Evolutionary conservation across 2,329 filamentous ascomycete species (phyloP), one percentile per base, ranked within the genome.

Genomic region (Neonectria ditissima): DNA sequence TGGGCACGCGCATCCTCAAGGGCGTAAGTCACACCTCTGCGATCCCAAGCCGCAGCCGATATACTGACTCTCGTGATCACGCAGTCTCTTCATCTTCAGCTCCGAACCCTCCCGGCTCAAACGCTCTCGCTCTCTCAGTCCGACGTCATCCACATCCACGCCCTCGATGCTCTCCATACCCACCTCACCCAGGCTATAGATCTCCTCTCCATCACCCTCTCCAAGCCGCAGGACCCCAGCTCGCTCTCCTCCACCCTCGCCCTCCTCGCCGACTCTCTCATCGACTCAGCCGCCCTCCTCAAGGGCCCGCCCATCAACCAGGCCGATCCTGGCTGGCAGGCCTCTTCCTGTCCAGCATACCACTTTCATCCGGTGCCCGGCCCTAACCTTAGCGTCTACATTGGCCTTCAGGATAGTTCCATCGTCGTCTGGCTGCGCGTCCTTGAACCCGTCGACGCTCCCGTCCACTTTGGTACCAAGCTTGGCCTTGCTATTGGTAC

Each of bases 1-100:
- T 97, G 37, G 96, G 96, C 41, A 93, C 93, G n/a, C 89, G 91
- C 55, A 91, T 99, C 67, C 91, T 97, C 67, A 97, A 97, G 78
- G 95, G 94, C 69, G 92, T 94, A 83, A 72, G 90, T 45, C 32
- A 24, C 28, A 13, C 22, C 22, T 55, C 22, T 16, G 20, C n/a
- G 85, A 6, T 5, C 30, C n/a, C 52, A 43, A 18, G 22, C 11
- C 16, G 22, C 47, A 13, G 22, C 48, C 45, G 20, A 11, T n/a
- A 11, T 13, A 9, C 32, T 51, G 18, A 39, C 28, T 59, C 59
- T 39, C 44, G 41, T 34, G 24, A 53, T 39, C 8, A 24, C 50
- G 26, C 71, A 92, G 91, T 91, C 91, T 65, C 86, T 97, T 65
- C 88, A 92, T 75, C 86, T 97, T 37, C 90, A 92, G 55, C 86